Percentiles rank a stretch among this genome's conserved stretches.
These are phyloP conservation scores for Rhodotorula sp. DNA, from an alignment of 1,284 basidiomycete genomes.

Conservation along the genomic window DNA sequence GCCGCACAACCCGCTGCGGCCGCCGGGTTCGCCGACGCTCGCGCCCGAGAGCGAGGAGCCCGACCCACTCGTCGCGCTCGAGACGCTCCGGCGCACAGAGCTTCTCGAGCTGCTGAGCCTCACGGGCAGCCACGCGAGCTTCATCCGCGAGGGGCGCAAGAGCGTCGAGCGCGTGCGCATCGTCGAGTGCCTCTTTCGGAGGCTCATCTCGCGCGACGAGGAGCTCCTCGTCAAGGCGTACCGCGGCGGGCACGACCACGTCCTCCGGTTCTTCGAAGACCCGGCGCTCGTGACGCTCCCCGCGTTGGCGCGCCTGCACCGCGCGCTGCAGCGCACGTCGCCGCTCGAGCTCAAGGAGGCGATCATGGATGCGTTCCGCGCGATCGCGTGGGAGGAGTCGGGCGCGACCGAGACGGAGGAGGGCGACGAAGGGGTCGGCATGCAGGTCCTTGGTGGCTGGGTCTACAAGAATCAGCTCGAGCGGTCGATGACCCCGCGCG, in stretches of 20 bases:
- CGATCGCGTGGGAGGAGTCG: conserved; percentile 42
- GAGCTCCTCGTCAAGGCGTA: conserved; percentile 41
- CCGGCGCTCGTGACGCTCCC: conserved; percentile 28
- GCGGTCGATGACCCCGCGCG: conserved; percentile 25
- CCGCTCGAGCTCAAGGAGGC: conserved; percentile 35
- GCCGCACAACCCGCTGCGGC: conserved; percentile 35
- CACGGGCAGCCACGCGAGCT: conserved; percentile 39
- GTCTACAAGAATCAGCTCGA: conserved; percentile 34
- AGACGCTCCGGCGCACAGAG: conserved; percentile 30
- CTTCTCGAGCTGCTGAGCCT: conserved; percentile 40
- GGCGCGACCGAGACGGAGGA: conserved; percentile 42
- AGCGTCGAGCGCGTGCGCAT: conserved; percentile 40
- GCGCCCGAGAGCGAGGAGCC: conserved; percentile 38
- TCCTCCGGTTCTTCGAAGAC: conserved; percentile 41
- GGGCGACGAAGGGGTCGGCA: conserved; percentile 40
- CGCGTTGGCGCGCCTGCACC: conserved; percentile 27
- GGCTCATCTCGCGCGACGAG: conserved; percentile 36
- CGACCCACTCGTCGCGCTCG: conserved; percentile 36
- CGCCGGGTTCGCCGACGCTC: conserved; percentile 38
- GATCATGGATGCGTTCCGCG: conserved; percentile 43
- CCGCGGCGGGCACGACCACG: conserved; percentile 40
- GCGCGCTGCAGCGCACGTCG: conserved; percentile 28
- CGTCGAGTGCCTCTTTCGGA: conserved; percentile 40
- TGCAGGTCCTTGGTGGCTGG: conserved; percentile 43
- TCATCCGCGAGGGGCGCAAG: conserved; percentile 37